Percentiles rank a stretch among this genome's conserved stretches.
These are phyloP conservation scores for Aspergillus arachidicola DNA, from an alignment of 2,329 filamentous ascomycete species.

Conservation along the genomic window DNA sequence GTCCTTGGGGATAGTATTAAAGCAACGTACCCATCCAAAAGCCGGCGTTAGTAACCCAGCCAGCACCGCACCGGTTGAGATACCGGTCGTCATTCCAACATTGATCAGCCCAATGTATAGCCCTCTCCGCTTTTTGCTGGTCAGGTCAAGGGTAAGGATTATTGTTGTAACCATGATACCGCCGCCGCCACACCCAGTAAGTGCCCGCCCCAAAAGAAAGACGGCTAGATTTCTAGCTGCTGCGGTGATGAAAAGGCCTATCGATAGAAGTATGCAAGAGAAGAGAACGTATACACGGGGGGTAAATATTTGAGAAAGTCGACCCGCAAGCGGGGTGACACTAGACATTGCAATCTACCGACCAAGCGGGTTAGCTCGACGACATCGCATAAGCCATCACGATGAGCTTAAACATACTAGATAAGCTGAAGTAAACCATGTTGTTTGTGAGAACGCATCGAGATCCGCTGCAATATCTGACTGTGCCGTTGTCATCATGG, in stretches of 20 bases:
- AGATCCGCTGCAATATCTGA: conserved; percentile 75
- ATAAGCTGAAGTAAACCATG: conserved; percentile 81
- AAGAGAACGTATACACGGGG: conserved; percentile 66
- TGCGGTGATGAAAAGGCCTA: conserved; percentile 68
- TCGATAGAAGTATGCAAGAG: conserved; percentile 60
- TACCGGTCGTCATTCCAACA: conserved; percentile 69
- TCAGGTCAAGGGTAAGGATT: conserved; percentile 76
- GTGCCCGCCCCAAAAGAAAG: conserved; percentile 69
- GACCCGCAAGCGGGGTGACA: conserved; percentile 69
- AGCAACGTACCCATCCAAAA: conserved; percentile 68
- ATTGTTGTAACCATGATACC: conserved; percentile 73
- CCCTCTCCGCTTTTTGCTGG: conserved; percentile 67
- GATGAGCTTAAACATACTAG: conserved; percentile 47
- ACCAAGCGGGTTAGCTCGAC: conserved; percentile 6
- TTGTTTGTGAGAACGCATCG: conserved; percentile 70
- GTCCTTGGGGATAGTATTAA: not conserved
- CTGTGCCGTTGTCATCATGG: conserved; percentile 79
- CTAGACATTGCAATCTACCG: conserved; percentile 59
- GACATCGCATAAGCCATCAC: not conserved
- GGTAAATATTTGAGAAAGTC: conserved; percentile 73
- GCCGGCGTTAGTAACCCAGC: conserved; percentile 65
- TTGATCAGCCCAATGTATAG: conserved; percentile 76
- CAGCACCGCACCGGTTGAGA: conserved; percentile 71
- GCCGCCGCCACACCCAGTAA: conserved; percentile 70
- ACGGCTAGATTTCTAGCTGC: conserved; percentile 59